Evolutionary conservation across 2,329 filamentous ascomycete genomes (phyloP).

Genomic region (Coniella lustricola): DNA sequence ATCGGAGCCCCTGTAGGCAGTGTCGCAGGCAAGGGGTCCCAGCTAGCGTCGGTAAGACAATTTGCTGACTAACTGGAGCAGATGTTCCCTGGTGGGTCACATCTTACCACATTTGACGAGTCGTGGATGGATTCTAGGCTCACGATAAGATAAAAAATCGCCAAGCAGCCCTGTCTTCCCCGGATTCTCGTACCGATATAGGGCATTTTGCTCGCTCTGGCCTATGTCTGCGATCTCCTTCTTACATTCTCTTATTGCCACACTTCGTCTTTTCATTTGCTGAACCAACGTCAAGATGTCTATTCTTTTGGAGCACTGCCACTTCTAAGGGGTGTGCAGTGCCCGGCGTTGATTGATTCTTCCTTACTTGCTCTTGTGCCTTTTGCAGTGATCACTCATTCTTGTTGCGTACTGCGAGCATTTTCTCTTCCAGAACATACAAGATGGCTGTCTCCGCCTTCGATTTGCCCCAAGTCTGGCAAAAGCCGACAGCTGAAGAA

Average conservation of each 20-base stretch:
- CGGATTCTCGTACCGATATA: neutral
- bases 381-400: neutral
- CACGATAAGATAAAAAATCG: slow-evolving; percentile 3
- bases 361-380: neutral
- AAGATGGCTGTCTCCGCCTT: slow-evolving; percentile 29
- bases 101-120: neutral
- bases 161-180: neutral
- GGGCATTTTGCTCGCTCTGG: neutral
- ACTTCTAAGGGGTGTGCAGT: slow-evolving; percentile 4
- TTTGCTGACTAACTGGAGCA: neutral
- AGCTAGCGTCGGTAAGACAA: neutral
- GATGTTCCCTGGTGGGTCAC: neutral
- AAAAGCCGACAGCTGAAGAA: slow-evolving; percentile 58
- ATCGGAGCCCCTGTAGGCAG: neutral
- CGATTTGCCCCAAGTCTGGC: slow-evolving; percentile 78
- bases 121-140: no score
- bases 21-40: neutral
- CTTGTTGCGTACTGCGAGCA: neutral
- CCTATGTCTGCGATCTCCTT: neutral
- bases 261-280: neutral
- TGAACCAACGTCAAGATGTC: slow-evolving; percentile 4
- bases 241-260: neutral
- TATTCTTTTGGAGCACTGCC: slow-evolving; percentile 6
- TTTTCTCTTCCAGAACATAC: neutral
- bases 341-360: neutral